Evolutionary conservation across 2,329 filamentous ascomycete genomes (phyloP), one percentile per base, ranked within the genome.

Genomic region (Penicillium sp.): DNA sequence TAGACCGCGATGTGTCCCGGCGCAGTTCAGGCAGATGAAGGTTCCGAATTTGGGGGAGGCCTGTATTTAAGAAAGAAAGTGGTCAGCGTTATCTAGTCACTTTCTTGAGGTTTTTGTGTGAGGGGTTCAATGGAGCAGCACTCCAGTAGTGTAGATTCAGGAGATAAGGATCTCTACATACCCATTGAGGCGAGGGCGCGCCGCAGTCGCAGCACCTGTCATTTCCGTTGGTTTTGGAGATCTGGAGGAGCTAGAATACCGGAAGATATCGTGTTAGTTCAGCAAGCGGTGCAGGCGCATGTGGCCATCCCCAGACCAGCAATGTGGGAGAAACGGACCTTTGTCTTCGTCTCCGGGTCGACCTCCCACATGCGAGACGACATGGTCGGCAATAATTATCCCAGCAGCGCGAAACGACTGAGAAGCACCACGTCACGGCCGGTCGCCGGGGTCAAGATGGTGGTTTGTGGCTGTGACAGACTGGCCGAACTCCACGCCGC

Each of bases 1-100:
- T 33, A 99, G 88, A 3, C 93, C 93, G 66, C 95, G 91, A 81
- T 99, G 95, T 57, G 95, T 91, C 70, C 95, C 95, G 37, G 93
- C 94, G 83, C 95, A 99, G 66, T 90, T 92, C 56, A 99, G 88
- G 80, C 95, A 99, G 85, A 99, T 97, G 83, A 99, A 99, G 78
- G 97, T 92, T 75, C 94, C 94, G 76, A 99, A 96, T 80, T 99
- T 99, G 67, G 95, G 95, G 40, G 93, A 89, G 37, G 88, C 87
- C 86, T 88, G 37, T 28, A 15, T 28, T 30, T 7, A 13, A 58
- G 55, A 37, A 30, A 37, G 22, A 37, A 30, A 13, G 40, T 8
- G 12, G 9, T 12, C n/a, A 7, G 9, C 7, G 54, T 58, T 50
- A 61, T 30, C 33, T 51, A 37, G 40, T 53, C 45, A 53, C 37